Evolutionary conservation across 352 stramenopile species (phyloP), one percentile per base, ranked within the genome.

Genomic region (Blastocystis sp.): DNA sequence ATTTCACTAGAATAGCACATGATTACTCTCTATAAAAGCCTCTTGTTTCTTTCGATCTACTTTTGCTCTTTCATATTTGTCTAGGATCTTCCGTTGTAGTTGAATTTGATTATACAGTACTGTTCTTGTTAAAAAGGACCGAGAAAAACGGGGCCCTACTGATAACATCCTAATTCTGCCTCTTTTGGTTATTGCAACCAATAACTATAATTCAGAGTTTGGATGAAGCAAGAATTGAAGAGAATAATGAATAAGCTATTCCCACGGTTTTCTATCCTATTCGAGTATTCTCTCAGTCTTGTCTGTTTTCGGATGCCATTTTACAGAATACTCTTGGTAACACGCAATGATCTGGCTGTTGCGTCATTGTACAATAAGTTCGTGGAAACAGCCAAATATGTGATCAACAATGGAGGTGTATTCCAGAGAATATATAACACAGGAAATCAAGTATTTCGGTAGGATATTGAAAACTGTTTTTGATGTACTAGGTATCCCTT

Each of bases 381-480:
- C 33, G 73, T 84, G 51, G 73, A 84, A 68, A 84, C 51, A 17
- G 73, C 73, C 53, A 84, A 84, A 66, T 84, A 84, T 44, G 73
- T 84, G 22, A 84, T 84, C 15, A 84, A 84, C n/a, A 66, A 84
- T 35, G 73, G 73, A 24, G 73, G 73, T 44, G 73, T 84, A 51
- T 84, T 84, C 44, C 73, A 84, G 40, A 35, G 73, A 69, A 60
- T 84, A 60, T 84, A 84, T 66, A 84, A 84, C 27, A 66, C 42
- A 30, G 73, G 73, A 66, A 56, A 84, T 57, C 73, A 84, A n/a
- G 13, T 56, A 1, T 84, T 84, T 44, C 42, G 51, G 73, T 84
- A 48, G 9, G 17, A 24, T 66, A 24, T 51, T 42, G 4, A 42
- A 5, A 27, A 35, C 24, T 24, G 6, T 30, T 17, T 1, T 66